These are phyloP conservation scores for Lathyrus sativus DNA, from an alignment of 306 rosid species.

Conservation along the genomic window DNA sequence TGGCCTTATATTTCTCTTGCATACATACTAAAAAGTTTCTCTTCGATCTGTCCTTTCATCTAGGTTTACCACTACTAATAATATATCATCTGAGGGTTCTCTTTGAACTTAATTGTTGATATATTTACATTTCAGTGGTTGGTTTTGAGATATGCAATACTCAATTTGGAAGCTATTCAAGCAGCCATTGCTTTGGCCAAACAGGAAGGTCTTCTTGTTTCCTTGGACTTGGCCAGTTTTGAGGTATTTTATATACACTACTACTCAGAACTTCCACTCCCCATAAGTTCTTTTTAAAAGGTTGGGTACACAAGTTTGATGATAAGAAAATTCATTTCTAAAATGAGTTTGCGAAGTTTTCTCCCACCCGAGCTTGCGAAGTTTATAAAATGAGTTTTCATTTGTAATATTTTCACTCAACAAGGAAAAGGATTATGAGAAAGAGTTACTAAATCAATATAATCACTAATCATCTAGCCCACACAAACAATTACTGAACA, in stretches of 20 bases:
- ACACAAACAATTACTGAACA: background rate
- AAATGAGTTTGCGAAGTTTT: no score
- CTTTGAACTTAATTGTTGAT: conserved; percentile 41
- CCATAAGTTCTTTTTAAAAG: background rate
- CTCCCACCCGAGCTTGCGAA: conserved; percentile 7
- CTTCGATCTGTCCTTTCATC: conserved; percentile 2
- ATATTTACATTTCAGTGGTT: conserved; percentile 76
- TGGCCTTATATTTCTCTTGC: conserved; percentile 12
- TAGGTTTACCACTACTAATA: conserved; percentile 38
- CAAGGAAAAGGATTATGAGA: background rate
- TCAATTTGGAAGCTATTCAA: conserved; percentile 84
- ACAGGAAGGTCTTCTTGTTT: conserved; percentile 80
- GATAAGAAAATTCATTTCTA: background rate
- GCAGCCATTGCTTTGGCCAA: conserved; percentile 83
- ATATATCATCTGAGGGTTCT: conserved; percentile 33
- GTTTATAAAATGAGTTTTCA: background rate
- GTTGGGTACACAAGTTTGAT: background rate
- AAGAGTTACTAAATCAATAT: background rate
- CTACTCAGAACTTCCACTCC: conserved; percentile 4
- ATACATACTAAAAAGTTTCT: conserved; percentile 16
- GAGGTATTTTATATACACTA: conserved; percentile 62
- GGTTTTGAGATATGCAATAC: conserved; percentile 70
- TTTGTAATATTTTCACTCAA: conserved; percentile 1
- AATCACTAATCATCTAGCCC: background rate
- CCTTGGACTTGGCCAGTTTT: conserved; percentile 97